Evolutionary conservation across 2,329 filamentous ascomycete genomes (phyloP), one percentile per base, ranked within the genome.

Genomic region (Hypoxylon sp.): DNA sequence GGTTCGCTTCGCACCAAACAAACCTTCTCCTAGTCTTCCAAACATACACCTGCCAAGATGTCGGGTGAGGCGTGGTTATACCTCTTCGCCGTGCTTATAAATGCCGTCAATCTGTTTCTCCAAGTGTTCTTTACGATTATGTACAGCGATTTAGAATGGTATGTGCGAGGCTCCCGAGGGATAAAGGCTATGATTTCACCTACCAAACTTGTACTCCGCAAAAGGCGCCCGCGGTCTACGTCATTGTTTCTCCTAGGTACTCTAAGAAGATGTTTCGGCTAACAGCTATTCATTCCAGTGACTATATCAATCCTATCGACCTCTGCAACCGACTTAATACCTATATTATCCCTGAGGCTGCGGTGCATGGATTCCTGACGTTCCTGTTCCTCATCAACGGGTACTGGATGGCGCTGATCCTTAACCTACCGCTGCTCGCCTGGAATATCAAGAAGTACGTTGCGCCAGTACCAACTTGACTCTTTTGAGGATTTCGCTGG

Each of bases 51-150:
- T 62, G 69, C 72, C 78, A 84, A 77, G 74, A 98, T 98, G 94
- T 97, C 94, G 79, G 94, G 94, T 83, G 94, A 98, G 89, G 94
- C 94, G 82, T 98, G 96, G 96, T 87, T 99, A 81, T 99, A 97
- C 86, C 91, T 99, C 78, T 88, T 99, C 83, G 91, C 95, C 84
- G 97, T 99, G 83, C 89, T 99, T 81, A 97, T 99, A 87, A 99
- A 99, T 86, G 96, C 96, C 86, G 94, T 99, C 90, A 99, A 99
- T 87, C 89, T 99, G 79, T 99, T 99, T 84, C 88, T 99, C 65
- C 97, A 99, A 86, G 96, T 99, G 77, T 99, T 99, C 89, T 99
- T 99, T 86, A 99, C 96, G 65, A 99, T 99, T 80, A 99, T 99
- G 97, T 99, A 98, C 86, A 97, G 94, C 83, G 96, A 99, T 88